Percentiles rank a stretch among this genome's conserved stretches.
Evolutionary conservation across 2,329 filamentous ascomycete species (phyloP).

Genomic region (Pestalotiopsis sp.): DNA sequence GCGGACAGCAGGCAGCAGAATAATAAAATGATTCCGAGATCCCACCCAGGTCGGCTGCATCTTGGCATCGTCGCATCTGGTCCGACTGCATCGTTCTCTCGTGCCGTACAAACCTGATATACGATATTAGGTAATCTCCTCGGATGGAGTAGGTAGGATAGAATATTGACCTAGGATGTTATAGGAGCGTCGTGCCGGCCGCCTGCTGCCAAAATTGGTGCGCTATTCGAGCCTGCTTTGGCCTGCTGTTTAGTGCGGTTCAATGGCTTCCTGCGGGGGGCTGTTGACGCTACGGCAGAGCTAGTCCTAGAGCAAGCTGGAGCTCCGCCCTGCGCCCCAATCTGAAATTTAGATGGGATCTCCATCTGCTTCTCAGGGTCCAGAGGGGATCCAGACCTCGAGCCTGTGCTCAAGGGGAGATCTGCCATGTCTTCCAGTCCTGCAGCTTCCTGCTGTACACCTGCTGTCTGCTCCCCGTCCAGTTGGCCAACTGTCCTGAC

Average conservation of each 20-base stretch:
- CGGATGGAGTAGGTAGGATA: neutral
- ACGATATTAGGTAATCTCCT: neutral
- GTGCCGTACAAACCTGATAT: neutral
- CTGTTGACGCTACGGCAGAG: neutral
- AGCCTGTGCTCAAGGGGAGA: neutral
- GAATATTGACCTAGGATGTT: neutral
- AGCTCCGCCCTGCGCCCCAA: constrained; percentile 8
- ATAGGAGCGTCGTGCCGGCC: neutral
- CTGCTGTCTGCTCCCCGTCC: too few relatives aligned
- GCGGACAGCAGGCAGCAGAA: too few relatives aligned
- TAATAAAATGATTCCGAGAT: too few relatives aligned
- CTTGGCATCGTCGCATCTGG: too few relatives aligned
- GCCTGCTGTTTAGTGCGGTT: neutral
- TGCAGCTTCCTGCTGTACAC: too few relatives aligned
- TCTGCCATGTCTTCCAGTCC: neutral
- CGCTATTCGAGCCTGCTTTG: neutral
- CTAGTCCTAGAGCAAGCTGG: neutral
- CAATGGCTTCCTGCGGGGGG: neutral
- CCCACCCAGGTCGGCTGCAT: too few relatives aligned
- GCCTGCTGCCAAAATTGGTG: neutral
- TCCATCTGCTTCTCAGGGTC: neutral
- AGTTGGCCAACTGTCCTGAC: too few relatives aligned
- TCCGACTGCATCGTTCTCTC: too few relatives aligned
- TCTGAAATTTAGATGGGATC: constrained; percentile 4
- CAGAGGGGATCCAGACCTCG: neutral